A percentile compares a stretch with the other conserved stretches of the same genome.
These are phyloP conservation scores for Xylaria digitata DNA, from an alignment of 2,329 filamentous ascomycete genomes.

Conservation along the genomic window DNA sequence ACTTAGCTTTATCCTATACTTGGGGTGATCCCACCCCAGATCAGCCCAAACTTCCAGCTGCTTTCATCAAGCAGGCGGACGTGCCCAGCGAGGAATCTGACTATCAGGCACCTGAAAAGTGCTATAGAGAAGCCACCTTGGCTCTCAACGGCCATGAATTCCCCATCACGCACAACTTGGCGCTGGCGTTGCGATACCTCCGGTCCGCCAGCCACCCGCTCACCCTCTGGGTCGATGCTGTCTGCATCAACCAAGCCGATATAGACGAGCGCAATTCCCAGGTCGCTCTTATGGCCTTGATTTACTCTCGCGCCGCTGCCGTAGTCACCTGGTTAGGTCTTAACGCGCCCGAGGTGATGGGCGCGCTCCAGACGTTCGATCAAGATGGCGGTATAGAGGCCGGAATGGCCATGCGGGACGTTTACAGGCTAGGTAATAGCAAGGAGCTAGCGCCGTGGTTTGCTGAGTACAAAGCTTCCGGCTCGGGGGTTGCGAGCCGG, in stretches of 20 bases:
- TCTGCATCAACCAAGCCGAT: conserved; percentile 8
- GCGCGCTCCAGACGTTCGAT: background rate
- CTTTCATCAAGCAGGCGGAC: background rate
- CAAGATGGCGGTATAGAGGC: background rate
- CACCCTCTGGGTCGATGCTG: conserved; percentile 6
- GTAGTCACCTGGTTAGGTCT: conserved; percentile 17
- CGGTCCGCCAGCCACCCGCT: conserved; percentile 13
- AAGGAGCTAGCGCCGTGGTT: conserved; percentile 23
- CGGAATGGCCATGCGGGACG: conserved; percentile 1
- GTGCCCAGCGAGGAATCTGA: too few species aligned
- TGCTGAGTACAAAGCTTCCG: background rate
- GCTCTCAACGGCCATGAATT: conserved; percentile 8
- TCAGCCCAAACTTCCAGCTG: conserved; percentile 4
- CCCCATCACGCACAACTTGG: conserved; percentile 15
- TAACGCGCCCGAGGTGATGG: background rate
- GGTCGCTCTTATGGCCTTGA: conserved; percentile 8
- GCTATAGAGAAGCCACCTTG: conserved; percentile 7
- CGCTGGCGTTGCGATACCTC: conserved; percentile 22
- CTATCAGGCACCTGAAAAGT: background rate
- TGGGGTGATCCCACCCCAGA: conserved; percentile 15
- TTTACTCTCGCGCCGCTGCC: conserved; percentile 14
- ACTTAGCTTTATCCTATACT: conserved; percentile 19
- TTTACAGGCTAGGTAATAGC: conserved; percentile 16
- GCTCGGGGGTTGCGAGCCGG: background rate
- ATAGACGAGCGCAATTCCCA: conserved; percentile 14